Evolutionary conservation across 805 yeast species (phyloP), one percentile per base, ranked within the genome.

Genomic region (Pachysolen tannophilus): DNA sequence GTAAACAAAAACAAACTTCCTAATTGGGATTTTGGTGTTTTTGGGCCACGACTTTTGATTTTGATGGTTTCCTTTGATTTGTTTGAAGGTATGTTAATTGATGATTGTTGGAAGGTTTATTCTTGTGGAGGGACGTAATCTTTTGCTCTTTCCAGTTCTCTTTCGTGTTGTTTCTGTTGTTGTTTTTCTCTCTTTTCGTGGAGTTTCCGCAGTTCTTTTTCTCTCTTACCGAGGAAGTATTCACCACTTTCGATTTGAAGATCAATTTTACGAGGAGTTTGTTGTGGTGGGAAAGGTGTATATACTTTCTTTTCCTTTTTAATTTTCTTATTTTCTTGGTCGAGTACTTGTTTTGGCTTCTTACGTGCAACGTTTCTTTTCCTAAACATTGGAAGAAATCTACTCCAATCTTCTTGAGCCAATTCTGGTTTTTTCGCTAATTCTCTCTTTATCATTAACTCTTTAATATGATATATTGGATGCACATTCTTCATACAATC

Each of bases 241-340:
- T 92, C 98, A 75, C 98, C 98, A 67, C 94, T 79, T 61, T 92
- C 98, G 60, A 92, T 87, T 65, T 87, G 94, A 56, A 88, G 66
- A 74, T 92, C 98, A 60, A 92, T 69, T 83, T 92, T 88, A 69
- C 97, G 82, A 53, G 97, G 98, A 46, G 77, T 75, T 63, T 85
- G 98, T 34, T 85, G 83, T 49, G 98, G 97, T 65, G 98, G 98
- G 87, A 92, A 92, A 55, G 98, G 97, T 23, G 98, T 92, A 74
- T 90, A 90, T 3, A 76, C 79, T 61, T 81, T 88, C 67, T 74
- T 70, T 35, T 60, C 62, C 45, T 52, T 54, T 33, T 58, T 78
- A 48, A 66, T 72, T 48, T 62, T 73, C n/a, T n/a, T n/a, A n/a
- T n/a, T n/a, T n/a, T n/a, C n/a, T n/a, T n/a, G n/a, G n/a, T n/a